These are phyloP conservation scores for Ulota crispa DNA, from an alignment of 225 moss, liverwort and hornwort genomes.

Conservation along the genomic window DNA sequence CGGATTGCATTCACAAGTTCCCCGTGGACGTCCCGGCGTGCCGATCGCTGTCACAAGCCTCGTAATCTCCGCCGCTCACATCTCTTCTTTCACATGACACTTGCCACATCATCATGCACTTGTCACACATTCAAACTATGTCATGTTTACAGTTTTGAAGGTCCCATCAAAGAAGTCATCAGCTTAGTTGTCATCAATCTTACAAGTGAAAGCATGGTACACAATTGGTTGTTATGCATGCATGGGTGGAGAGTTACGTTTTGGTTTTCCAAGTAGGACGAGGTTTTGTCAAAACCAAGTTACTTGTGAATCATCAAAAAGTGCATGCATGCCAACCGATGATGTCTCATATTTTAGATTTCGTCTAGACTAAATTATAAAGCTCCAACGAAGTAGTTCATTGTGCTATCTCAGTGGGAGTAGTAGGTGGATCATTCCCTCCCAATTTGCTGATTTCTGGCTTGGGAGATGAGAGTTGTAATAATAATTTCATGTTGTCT, in stretches of 20 bases:
- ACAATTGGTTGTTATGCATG: neutral
- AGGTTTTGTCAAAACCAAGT: no score
- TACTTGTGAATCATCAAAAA: neutral
- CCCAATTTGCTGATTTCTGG: neutral
- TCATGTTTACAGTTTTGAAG: neutral
- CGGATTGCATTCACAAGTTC: constrained; percentile 59
- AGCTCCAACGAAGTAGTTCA: neutral
- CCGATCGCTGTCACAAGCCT: neutral
- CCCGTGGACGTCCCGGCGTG: constrained; percentile 49
- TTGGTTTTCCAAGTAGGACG: accelerated
- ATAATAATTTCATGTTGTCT: neutral
- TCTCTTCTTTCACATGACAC: neutral
- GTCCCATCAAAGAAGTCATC: no score
- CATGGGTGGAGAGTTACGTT: no score
- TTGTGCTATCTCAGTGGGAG: neutral
- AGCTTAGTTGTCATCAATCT: no score
- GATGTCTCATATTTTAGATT: neutral
- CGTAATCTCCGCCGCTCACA: no score
- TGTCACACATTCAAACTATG: neutral
- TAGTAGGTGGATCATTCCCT: neutral
- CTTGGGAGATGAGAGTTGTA: neutral
- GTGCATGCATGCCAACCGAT: neutral
- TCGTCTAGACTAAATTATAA: neutral
- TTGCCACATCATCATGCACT: neutral
- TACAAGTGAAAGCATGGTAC: no score